A percentile compares a stretch with the other conserved stretches of the same genome.
phyloP scores from a whole-genome alignment of 371 early-diverging fungal species.

The Rhizopus stolonifer region DNA sequence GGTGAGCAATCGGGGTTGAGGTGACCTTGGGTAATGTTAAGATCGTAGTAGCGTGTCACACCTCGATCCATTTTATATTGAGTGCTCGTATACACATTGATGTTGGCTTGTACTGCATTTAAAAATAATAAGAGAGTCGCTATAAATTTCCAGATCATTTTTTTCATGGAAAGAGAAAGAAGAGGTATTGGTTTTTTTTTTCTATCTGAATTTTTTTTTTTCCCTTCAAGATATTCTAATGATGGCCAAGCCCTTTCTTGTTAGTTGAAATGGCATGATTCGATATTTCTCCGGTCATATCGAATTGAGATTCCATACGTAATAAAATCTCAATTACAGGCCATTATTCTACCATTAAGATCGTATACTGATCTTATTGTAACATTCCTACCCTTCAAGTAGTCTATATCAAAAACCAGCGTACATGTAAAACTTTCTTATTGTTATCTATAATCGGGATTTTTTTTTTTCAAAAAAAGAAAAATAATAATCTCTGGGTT shows the following conservation, averaged over 20 bases:
- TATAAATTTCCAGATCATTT: slow-evolving; percentile 1
- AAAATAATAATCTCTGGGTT: too few relatives aligned
- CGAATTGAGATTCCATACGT: too few relatives aligned
- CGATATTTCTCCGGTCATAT: too few relatives aligned
- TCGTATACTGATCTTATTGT: too few relatives aligned
- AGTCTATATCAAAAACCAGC: too few relatives aligned
- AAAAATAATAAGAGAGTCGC: background rate
- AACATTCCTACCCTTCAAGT: too few relatives aligned
- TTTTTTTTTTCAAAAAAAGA: too few relatives aligned
- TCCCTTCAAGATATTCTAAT: background rate
- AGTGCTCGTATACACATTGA: background rate
- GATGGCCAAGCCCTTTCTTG: background rate
- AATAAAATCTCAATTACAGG: too few relatives aligned
- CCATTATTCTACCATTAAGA: too few relatives aligned
- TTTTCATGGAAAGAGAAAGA: background rate
- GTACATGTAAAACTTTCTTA: too few relatives aligned
- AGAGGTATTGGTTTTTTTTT: background rate
- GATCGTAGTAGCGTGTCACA: slow-evolving; percentile 21
- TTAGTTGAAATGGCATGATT: too few relatives aligned
- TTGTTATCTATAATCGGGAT: too few relatives aligned
- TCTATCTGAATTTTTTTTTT: background rate
- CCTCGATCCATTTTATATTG: slow-evolving; percentile 1
- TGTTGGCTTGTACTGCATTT: background rate
- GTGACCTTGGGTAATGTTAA: slow-evolving; percentile 28
- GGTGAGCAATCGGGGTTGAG: slow-evolving; percentile 43